Base-by-base conservation (phyloP, 345 rosid species). In the Boechera retrofracta region DNA sequence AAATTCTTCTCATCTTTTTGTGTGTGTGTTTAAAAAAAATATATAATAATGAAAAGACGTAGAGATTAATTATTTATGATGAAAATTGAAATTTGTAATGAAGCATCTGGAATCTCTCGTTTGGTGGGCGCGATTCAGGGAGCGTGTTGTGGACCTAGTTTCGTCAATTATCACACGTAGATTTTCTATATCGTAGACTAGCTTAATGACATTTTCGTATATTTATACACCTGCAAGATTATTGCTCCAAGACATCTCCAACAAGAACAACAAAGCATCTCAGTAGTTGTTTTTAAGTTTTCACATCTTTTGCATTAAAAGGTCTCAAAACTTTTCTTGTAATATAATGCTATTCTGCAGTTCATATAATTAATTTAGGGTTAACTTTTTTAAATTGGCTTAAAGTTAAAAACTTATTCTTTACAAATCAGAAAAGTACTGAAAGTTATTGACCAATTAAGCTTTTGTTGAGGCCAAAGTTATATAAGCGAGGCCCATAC, bases 161-260 rank as follows among this genome's bases (percentile, higher is more conserved):
- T 48, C 42, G 42, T 10, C 9, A 15, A 54, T 13, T 31, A 41
- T 63, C 68, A 29, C 77, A 36, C 49, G 13, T 48, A 21, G 29
- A 38, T 53, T 51, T 28, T 16, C 38, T 5, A 5, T 36, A 7
- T 35, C 10, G 39, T 7, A 35, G 36, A 35, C 5, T 35, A 7
- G 6, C 38, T 35, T 35, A 0, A 35, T 35, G 38, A 35, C 8
- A 28, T 28, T 2, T 28, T 28, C 29, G 29, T 28, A 28, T 28
- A 21, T 21, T 21, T 21, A 21, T 21, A 21, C 24, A 21, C 24
- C 24, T 21, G 24, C 91, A 31, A 88, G 83, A 62, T 76, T 74
- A 65, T 68, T 94, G 87, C 94, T 94, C 0, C 89, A 90, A 72
- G 93, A 89, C 55, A 90, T 94, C 63, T 80, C 87, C 12, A 76